phyloP scores from a whole-genome alignment of 139 green algal species.

The Chlamydomonas sphaeroides region DNA sequence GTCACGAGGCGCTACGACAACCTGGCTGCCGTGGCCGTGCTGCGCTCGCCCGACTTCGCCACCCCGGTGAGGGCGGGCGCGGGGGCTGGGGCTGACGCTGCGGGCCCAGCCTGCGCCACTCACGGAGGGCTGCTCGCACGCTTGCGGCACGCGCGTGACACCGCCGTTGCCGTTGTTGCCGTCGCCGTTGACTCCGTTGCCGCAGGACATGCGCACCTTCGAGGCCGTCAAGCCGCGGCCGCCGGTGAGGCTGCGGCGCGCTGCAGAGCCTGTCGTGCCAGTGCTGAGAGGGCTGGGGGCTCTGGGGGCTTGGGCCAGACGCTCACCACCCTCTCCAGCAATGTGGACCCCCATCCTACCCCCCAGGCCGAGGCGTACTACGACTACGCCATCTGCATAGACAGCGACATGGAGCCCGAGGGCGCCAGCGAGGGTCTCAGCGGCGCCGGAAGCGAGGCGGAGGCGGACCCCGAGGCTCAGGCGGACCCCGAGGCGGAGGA shows the following conservation, averaged over 20 bases:
- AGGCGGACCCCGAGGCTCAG: background rate
- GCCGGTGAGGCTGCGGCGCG: constrained; percentile 24
- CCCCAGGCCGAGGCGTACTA: constrained; percentile 48
- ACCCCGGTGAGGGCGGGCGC: too few species aligned
- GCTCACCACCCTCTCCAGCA: too few species aligned
- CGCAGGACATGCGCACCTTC: constrained; percentile 69
- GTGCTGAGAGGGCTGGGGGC: too few species aligned
- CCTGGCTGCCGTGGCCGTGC: constrained; percentile 75
- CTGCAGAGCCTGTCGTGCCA: too few species aligned
- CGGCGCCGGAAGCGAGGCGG: background rate
- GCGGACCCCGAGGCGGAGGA: background rate
- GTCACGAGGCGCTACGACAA: constrained; percentile 77
- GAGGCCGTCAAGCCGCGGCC: constrained; percentile 70
- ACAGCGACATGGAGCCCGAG: constrained; percentile 43
- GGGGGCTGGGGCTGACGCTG: too few species aligned
- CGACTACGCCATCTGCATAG: constrained; percentile 34
- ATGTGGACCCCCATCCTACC: too few species aligned
- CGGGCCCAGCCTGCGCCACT: too few species aligned
- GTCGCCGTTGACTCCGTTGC: too few species aligned
- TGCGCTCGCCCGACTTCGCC: constrained; percentile 65
- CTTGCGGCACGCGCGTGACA: too few species aligned
- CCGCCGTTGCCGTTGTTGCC: too few species aligned
- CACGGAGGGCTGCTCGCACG: too few species aligned
- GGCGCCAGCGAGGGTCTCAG: constrained; percentile 11
- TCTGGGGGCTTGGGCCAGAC: too few species aligned